Base-by-base conservation (phyloP, 805 yeast genomes). In the Ogataea haglerorum region DNA sequence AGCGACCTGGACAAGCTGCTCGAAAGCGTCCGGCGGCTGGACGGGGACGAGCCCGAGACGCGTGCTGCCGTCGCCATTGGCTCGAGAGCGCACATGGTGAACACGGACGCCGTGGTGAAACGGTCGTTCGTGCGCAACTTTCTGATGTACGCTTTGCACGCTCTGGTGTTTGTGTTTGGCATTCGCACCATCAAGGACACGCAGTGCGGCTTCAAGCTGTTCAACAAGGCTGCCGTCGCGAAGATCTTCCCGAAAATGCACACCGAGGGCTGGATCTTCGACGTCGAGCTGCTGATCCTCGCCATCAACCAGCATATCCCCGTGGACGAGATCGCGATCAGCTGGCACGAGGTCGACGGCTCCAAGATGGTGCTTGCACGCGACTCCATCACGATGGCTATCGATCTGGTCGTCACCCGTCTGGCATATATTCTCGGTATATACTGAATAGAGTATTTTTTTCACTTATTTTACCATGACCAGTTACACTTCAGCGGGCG, bases 181-280 rank as follows among this genome's bases (percentile, higher is more conserved):
- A 85, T 93, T 34, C 73, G 95, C 51, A 73, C 79, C 5, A 80
- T 93, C 46, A 78, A 83, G 45, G 99, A 93, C 63, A 93, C 99
- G 9, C 99, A 93, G 68, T 93, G 99, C 68, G 99, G 99, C 2
- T 93, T 93, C 68, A 93, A 93, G 63, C 67, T 93, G 62, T 93
- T 91, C 64, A 86, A 91, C 51, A 75, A 80, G 45, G 66, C 71
- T 7, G 83, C 96, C 0, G 75, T 82, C 17, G 56, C 53, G 13
- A 54, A 55, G 38, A 85, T 93, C 30, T 88, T 89, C 62, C 96
- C 97, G 2, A 80, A 75, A 50, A 76, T 93, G 85, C 97, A 91
- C 61, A 91, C 95, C 9, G 99, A 93, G 63, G 82, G 98, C 38
- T 93, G 99, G 99, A 93, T 93, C 26, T 93, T 93, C 64, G 99